Percentiles rank a stretch among this genome's conserved stretches.
Evolutionary conservation across 2,329 filamentous ascomycete genomes (phyloP).

Genomic region (Aureobasidium sp.): DNA sequence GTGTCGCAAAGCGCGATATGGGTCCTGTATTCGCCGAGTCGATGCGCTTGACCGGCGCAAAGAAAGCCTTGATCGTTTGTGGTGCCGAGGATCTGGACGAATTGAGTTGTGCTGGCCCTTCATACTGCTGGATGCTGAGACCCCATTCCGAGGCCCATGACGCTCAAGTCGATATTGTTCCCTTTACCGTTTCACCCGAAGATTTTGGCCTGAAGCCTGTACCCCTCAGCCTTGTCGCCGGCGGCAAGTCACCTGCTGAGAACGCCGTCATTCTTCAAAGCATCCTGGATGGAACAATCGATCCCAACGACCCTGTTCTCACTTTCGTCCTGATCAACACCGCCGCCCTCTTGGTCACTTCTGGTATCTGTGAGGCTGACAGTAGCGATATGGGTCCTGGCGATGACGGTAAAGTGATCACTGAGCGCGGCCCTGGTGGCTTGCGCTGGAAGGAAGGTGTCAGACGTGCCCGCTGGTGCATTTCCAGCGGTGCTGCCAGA

Average conservation of each 20-base stretch:
- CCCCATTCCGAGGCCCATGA: slow-evolving; percentile 39
- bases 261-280: slow-evolving; percentile 77
- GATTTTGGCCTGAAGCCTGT: slow-evolving; percentile 79
- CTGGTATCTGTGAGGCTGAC: slow-evolving; percentile 79
- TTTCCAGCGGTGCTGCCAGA: slow-evolving; percentile 79
- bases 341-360: slow-evolving; percentile 74
- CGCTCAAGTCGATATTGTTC: slow-evolving; percentile 52
- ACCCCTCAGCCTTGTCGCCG: slow-evolving; percentile 66
- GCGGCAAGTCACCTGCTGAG: slow-evolving; percentile 74
- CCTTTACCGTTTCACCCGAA: slow-evolving; percentile 68
- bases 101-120: slow-evolving; percentile 80
- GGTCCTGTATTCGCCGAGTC: slow-evolving; percentile 86
- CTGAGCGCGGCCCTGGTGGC: slow-evolving; percentile 73
- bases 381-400: slow-evolving; percentile 68
- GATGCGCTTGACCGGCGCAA: slow-evolving; percentile 62
- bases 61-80: slow-evolving; percentile 83
- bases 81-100: slow-evolving; percentile 94
- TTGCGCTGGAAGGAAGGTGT: slow-evolving; percentile 94
- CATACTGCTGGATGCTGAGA: slow-evolving; percentile 77
- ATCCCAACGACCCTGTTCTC: slow-evolving; percentile 71
- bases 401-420: slow-evolving; percentile 72
- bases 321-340: slow-evolving; percentile 95
- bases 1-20: slow-evolving; percentile 78
- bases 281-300: slow-evolving; percentile 65
- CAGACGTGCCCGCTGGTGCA: slow-evolving; percentile 74